phyloP scores from a whole-genome alignment of 2,329 filamentous ascomycete species.

The Botrytis cinerea region DNA sequence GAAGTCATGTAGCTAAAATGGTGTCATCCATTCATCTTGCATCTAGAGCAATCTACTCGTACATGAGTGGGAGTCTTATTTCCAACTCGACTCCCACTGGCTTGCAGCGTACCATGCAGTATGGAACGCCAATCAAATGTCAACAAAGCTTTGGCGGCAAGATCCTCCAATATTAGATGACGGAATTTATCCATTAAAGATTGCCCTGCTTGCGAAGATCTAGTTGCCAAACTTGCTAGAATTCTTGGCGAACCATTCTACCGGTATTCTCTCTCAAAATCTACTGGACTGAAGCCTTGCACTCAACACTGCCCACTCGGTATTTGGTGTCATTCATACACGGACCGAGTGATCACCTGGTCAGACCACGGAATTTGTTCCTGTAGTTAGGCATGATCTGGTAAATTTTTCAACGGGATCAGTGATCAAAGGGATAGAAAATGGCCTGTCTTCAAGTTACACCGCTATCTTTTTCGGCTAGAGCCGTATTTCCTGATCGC shows the following conservation, averaged over 20 bases:
- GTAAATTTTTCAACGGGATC: neutral
- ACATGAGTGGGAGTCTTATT: neutral
- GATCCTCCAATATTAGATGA: neutral
- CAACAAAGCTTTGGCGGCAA: neutral
- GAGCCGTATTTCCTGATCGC: neutral
- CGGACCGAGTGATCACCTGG: constrained; percentile 17
- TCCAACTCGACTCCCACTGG: constrained; percentile 9
- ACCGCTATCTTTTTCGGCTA: neutral
- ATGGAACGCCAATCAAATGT: neutral
- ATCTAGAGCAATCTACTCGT: neutral
- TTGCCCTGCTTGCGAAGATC: constrained; percentile 4
- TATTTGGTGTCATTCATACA: neutral
- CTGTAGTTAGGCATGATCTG: neutral
- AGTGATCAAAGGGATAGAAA: neutral
- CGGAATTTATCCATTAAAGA: neutral
- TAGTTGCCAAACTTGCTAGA: neutral
- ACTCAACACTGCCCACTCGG: neutral
- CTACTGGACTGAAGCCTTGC: neutral
- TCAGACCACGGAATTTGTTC: neutral
- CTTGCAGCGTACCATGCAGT: neutral
- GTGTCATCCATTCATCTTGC: neutral
- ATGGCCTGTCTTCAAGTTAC: neutral
- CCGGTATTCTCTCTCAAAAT: neutral
- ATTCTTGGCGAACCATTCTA: constrained; percentile 3
- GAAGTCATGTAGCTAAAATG: neutral